Evolutionary conservation across 23 red algal species (phyloP).

Genomic region (Rhodosorus marinus): DNA sequence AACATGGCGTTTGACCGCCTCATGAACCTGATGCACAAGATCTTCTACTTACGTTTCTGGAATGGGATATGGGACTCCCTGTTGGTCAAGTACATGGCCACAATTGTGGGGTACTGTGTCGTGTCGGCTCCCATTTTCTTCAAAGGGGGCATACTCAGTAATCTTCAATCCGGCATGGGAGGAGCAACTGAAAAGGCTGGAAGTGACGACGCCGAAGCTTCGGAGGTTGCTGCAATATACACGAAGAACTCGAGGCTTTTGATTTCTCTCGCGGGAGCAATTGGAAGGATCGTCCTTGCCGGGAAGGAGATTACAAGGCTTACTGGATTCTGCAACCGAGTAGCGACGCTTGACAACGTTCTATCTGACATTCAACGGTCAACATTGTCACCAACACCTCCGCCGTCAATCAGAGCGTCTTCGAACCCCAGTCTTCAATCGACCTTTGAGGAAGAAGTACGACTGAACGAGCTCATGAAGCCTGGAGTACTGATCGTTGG

Average conservation of each 20-base stretch:
- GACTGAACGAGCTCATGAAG: constrained; percentile 45
- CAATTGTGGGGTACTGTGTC: constrained; percentile 85
- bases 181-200: background rate
- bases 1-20: constrained; percentile 68
- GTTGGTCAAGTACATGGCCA: constrained; percentile 94
- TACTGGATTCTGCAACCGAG: constrained; percentile 62
- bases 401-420: background rate
- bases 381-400: background rate
- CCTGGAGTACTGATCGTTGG: constrained; percentile 64
- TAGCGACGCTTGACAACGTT: constrained; percentile 52
- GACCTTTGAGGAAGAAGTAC: constrained; percentile 5
- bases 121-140: constrained; percentile 95
- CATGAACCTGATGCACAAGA: constrained; percentile 34
- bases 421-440: background rate
- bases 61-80: constrained; percentile 80
- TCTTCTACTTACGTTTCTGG: constrained; percentile 51
- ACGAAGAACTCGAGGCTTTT: constrained; percentile 79
- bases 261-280: constrained; percentile 68
- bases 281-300: constrained; percentile 75
- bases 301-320: constrained; percentile 76
- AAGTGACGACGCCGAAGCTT: constrained; percentile 20
- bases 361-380: constrained; percentile 31
- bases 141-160: constrained; percentile 5
- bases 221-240: constrained; percentile 73
- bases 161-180: background rate